These are phyloP conservation scores for Wickerhamomyces hampshirensis DNA, from an alignment of 805 yeast species.

Conservation along the genomic window DNA sequence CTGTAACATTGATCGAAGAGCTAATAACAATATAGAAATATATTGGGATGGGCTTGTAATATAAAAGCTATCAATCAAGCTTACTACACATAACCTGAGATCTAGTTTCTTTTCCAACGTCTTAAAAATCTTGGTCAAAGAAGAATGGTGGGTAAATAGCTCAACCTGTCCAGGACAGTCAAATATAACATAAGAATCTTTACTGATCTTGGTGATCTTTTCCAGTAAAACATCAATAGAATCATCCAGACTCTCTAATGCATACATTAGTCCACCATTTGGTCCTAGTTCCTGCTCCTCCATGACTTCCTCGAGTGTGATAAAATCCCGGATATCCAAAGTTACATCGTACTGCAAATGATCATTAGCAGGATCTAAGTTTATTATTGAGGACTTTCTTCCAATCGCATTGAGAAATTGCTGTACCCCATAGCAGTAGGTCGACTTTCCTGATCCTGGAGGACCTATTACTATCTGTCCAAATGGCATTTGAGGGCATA, in stretches of 20 bases:
- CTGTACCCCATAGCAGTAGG: slow-evolving; percentile 87
- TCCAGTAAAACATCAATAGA: slow-evolving; percentile 54
- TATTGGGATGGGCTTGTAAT: slow-evolving; percentile 87
- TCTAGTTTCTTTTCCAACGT: slow-evolving; percentile 58
- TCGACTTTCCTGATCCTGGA: slow-evolving; percentile 96
- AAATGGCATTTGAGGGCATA: slow-evolving; percentile 34
- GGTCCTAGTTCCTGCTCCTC: slow-evolving; percentile 70
- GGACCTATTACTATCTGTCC: slow-evolving; percentile 97
- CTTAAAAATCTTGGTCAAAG: slow-evolving; percentile 64
- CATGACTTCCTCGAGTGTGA: slow-evolving; percentile 77
- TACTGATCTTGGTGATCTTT: slow-evolving; percentile 52
- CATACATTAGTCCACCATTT: slow-evolving; percentile 85
- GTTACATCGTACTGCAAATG: slow-evolving; percentile 63
- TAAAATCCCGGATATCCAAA: slow-evolving; percentile 72
- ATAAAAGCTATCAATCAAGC: slow-evolving; percentile 77
- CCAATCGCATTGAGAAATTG: slow-evolving; percentile 95
- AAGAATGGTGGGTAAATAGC: slow-evolving; percentile 82
- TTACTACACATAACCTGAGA: slow-evolving; percentile 77
- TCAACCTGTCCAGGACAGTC: slow-evolving; percentile 98
- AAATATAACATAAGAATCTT: slow-evolving; percentile 62
- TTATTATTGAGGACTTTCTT: slow-evolving; percentile 75
- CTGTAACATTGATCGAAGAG: slow-evolving; percentile 89
- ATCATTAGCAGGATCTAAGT: slow-evolving; percentile 92
- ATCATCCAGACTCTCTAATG: slow-evolving; percentile 62
- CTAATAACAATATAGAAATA: slow-evolving; percentile 70